These are phyloP conservation scores for Aspergillus persii DNA, from an alignment of 2,329 filamentous ascomycete genomes.

Conservation along the genomic window DNA sequence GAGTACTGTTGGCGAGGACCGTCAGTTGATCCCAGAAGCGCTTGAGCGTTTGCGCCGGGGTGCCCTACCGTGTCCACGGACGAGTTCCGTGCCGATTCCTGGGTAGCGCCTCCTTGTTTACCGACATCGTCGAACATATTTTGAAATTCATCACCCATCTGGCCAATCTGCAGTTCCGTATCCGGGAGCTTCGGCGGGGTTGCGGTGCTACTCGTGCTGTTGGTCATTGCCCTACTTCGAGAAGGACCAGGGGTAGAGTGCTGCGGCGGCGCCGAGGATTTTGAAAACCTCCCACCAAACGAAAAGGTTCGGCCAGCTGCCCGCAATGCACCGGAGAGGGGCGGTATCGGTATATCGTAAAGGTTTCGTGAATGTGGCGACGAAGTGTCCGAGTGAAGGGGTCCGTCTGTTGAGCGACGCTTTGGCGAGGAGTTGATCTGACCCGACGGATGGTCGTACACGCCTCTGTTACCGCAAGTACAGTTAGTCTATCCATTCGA, in stretches of 20 bases:
- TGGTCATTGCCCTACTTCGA: conserved; percentile 50
- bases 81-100: conserved; percentile 24
- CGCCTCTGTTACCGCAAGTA: conserved; percentile 45
- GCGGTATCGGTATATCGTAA: conserved; percentile 43
- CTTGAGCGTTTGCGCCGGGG: background rate
- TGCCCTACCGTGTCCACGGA: conserved; percentile 23
- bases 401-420: conserved; percentile 53
- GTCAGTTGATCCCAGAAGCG: conserved; percentile 20
- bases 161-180: conserved; percentile 40
- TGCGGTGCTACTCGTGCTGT: conserved; percentile 51
- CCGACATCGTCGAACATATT: conserved; percentile 53
- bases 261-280: conserved; percentile 25
- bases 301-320: conserved; percentile 54
- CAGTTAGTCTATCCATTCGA: conserved; percentile 19
- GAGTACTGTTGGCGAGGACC: conserved; percentile 22
- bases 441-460: conserved; percentile 49
- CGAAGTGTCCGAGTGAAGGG: conserved; percentile 38
- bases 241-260: conserved; percentile 24
- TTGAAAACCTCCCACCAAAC: conserved; percentile 47
- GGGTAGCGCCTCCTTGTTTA: conserved; percentile 28
- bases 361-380: conserved; percentile 37
- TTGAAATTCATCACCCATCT: conserved; percentile 47
- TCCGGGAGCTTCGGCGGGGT: conserved; percentile 53
- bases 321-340: conserved; percentile 41
- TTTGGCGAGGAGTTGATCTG: conserved; percentile 56